A percentile compares a stretch with the other conserved stretches of the same genome.
These are phyloP conservation scores for Coprinopsis sp. DNA, from an alignment of 768 basidiomycete species.

Conservation along the genomic window DNA sequence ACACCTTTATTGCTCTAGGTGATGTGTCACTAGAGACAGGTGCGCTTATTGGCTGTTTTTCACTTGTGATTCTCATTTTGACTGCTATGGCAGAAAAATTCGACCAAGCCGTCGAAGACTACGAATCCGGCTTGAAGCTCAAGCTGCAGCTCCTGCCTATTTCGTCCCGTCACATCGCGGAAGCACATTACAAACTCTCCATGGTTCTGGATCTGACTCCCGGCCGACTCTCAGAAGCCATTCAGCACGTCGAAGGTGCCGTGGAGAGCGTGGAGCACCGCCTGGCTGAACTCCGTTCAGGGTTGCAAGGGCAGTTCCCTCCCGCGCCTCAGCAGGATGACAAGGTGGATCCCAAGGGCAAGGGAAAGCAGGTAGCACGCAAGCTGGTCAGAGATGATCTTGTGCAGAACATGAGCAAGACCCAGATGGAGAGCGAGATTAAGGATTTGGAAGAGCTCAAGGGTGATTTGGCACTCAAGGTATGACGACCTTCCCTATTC, in stretches of 20 bases:
- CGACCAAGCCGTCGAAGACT: slow-evolving; percentile 88
- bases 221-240: slow-evolving; percentile 76
- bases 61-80: slow-evolving; percentile 2
- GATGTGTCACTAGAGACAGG: slow-evolving; percentile 98
- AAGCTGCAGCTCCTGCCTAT: slow-evolving; percentile 70
- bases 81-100: slow-evolving; percentile 71
- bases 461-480: slow-evolving; percentile 85
- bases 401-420: slow-evolving; percentile 61
- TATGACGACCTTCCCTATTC: slow-evolving; percentile 21
- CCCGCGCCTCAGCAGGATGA: slow-evolving; percentile 22
- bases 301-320: slow-evolving; percentile 35
- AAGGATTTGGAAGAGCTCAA: slow-evolving; percentile 73
- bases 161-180: slow-evolving; percentile 92
- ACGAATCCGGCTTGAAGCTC: slow-evolving; percentile 68
- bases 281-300: slow-evolving; percentile 53
- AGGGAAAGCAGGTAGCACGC: slow-evolving; percentile 59
- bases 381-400: slow-evolving; percentile 47
- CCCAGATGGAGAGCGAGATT: slow-evolving; percentile 73
- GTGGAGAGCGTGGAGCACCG: slow-evolving; percentile 73
- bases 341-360: slow-evolving; percentile 52
- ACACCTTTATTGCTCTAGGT: slow-evolving; percentile 85
- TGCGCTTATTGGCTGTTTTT: slow-evolving; percentile 29
- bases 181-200: slow-evolving; percentile 91
- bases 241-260: slow-evolving; percentile 75
- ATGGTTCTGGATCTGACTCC: slow-evolving; percentile 91